Conservation (phyloP, 2,329 filamentous ascomycete genomes). For the Epichloe festucae region DNA sequence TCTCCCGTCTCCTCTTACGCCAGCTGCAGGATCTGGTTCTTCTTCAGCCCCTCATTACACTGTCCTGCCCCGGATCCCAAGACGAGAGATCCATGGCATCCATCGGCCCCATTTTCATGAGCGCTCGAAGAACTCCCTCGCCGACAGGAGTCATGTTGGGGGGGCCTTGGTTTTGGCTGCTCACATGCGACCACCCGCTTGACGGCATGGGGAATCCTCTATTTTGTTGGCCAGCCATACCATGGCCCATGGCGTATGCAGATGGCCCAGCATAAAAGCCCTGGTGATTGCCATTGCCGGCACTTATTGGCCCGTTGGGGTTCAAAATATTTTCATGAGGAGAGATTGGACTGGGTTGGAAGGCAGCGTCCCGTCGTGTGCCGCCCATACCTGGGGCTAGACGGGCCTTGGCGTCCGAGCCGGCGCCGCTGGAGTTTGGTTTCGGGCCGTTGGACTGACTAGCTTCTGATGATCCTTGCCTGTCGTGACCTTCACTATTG, state of each 20-base stretch:
- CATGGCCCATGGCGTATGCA: slow-evolving; percentile 21
- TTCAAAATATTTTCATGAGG: slow-evolving; percentile 28
- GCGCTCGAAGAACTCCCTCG: slow-evolving; percentile 41
- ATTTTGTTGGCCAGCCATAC: slow-evolving; percentile 12
- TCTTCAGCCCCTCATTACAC: slow-evolving; percentile 7
- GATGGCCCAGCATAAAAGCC: slow-evolving; percentile 27
- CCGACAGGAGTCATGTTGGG: slow-evolving; percentile 39
- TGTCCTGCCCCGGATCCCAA: slow-evolving; percentile 29
- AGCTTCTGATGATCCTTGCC: slow-evolving; percentile 36
- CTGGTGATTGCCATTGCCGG: slow-evolving; percentile 18
- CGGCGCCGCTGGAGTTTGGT: slow-evolving; percentile 39
- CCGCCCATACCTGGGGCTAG: slow-evolving; percentile 19
- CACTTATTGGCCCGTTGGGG: slow-evolving; percentile 22
- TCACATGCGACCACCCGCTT: slow-evolving; percentile 30
- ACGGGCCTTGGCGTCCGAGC: slow-evolving; percentile 18
- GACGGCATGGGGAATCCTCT: slow-evolving; percentile 29
- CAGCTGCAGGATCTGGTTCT: neutral
- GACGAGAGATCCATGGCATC: slow-evolving; percentile 44
- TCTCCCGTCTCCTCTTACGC: neutral
- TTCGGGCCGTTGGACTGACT: slow-evolving; percentile 42
- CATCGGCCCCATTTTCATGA: slow-evolving; percentile 47
- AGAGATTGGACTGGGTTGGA: slow-evolving; percentile 37
- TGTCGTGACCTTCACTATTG: slow-evolving; percentile 31
- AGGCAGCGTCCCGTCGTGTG: slow-evolving; percentile 31
- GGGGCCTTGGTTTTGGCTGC: slow-evolving; percentile 19